Base-by-base conservation (phyloP, 78 protist genomes). In the Mastigamoeba balamuthi region DNA sequence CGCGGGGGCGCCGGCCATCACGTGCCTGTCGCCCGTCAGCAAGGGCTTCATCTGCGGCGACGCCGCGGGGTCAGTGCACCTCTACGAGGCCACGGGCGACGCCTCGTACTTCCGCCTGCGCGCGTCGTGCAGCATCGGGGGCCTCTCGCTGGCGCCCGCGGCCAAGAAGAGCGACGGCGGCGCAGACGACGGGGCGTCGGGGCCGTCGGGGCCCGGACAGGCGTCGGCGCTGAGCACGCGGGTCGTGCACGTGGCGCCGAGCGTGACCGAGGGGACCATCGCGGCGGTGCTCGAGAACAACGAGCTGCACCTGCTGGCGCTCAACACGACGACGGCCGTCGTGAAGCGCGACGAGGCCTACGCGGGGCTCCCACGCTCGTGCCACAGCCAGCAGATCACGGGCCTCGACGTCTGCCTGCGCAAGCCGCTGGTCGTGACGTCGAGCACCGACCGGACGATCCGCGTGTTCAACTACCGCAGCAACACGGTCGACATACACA, bases 401-500 rank as follows among this genome's bases (percentile, higher is more conserved):
- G 90, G 85, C 33, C n/a, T 81, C 27, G 90, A 74, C 67, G 33
- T 63, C 36, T 80, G 82, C 73, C 33, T 81, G 6, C 80, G 86
- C n/a, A 80, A 76, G 44, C 90, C 90, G 30, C 75, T 85, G 8
- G 44, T 85, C 10, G 90, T 69, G 8, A 81, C 90, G 25, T 42
- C 73, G 63, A 8, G 69, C 28, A 0, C 0, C 6, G 90, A 85
- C 77, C 43, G 74, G 27, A 29, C 72, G 8, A 48, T 85, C 17
- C 64, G 84, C 63, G 3, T 78, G 8, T 80, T 82, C 83, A 76
- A 85, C 82, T 80, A 75, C 68, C 1, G 30, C 6, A 76, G 70
- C 17, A 33, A 40, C 33, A 36, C 79, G 28, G 40, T 78, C 33
- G 90, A 73, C 48, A 17, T 76, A 2, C 0, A 0, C 66, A 75